A percentile compares a stretch with the other conserved stretches of the same genome.
phyloP scores from a whole-genome alignment of 306 rosid species.

The Medicago lupulina region DNA sequence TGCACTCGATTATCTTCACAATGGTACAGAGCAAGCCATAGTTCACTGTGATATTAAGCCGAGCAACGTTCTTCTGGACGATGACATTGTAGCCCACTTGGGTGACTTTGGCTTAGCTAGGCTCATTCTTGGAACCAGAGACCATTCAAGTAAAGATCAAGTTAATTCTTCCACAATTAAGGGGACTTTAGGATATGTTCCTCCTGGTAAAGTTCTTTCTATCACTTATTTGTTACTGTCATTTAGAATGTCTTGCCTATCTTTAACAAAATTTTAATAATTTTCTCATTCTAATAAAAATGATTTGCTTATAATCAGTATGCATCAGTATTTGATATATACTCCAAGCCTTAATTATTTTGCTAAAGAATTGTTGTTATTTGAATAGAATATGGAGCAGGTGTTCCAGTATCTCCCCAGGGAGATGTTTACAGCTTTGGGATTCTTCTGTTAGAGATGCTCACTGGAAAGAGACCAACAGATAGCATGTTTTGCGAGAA shows the following conservation, averaged over 20 bases:
- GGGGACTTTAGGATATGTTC: slow-evolving; percentile 48
- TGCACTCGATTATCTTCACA: slow-evolving; percentile 53
- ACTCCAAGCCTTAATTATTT: background rate
- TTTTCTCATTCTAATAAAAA: no score
- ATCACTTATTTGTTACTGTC: no score
- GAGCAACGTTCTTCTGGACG: slow-evolving; percentile 47
- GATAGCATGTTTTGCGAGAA: slow-evolving; percentile 28
- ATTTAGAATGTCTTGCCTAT: no score
- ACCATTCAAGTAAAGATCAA: background rate
- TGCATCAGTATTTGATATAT: background rate
- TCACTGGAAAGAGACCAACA: slow-evolving; percentile 41
- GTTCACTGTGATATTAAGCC: slow-evolving; percentile 59
- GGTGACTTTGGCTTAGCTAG: slow-evolving; percentile 12
- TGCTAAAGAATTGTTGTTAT: background rate
- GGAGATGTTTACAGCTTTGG: slow-evolving; percentile 43
- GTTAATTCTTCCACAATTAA: background rate
- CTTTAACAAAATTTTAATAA: no score
- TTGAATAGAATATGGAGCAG: slow-evolving; percentile 28
- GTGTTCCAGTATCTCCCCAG: slow-evolving; percentile 1
- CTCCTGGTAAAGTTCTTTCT: slow-evolving; percentile 32
- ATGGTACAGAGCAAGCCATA: slow-evolving; percentile 30
- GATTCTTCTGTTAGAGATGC: slow-evolving; percentile 34
- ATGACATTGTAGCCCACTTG: background rate
- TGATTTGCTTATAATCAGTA: no score
- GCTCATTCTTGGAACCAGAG: background rate